Base-by-base conservation (phyloP, 2,329 filamentous ascomycete genomes). In the Celoporthe dispersa region DNA sequence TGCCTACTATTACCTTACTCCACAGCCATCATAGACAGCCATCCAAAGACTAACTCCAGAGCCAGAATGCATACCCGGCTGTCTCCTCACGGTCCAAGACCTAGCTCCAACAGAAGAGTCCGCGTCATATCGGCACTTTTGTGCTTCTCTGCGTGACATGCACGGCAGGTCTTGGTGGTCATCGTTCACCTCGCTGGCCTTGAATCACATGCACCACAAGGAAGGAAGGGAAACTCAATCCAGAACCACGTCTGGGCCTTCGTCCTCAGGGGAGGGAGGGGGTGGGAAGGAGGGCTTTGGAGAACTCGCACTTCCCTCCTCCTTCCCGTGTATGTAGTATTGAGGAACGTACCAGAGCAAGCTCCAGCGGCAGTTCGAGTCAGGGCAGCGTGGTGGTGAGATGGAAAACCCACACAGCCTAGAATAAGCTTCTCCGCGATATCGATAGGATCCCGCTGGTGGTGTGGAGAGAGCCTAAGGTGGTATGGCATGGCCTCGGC, bases 401-500 rank as follows among this genome's bases (percentile, higher is more conserved):
- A 31, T 55, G 22, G 6, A 8, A 31, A 31, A 31, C 16, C 28
- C 53, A 57, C 28, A 31, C 62, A 44, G 28, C 39, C 62, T 22
- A 51, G 39, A 53, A 25, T 64, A 64, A 48, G 41, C 44, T 64
- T 64, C 39, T 41, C 62, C 62, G 16, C 62, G 39, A 48, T 48
- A 28, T 48, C 62, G 28, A 48, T n/a, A 64, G 62, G 16, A 64
- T 35, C n/a, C 37, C 28, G 19, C 44, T 64, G 39, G 62, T 53
- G 62, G 62, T 64, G 44, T 64, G 62, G 39, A 16, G 61, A 51
- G 60, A 33, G 59, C 5, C 31, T 11, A 16, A 25, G 57, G 22
- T 25, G 22, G 22, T 37, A n/a, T 22, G 33, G 31, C 35, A 37
- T 37, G 57, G 57, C 19, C 35, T 37, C 16, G 4, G 31, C 28